Conservation (phyloP, 2,329 filamentous ascomycete genomes). For the Alternaria infectoria region DNA sequence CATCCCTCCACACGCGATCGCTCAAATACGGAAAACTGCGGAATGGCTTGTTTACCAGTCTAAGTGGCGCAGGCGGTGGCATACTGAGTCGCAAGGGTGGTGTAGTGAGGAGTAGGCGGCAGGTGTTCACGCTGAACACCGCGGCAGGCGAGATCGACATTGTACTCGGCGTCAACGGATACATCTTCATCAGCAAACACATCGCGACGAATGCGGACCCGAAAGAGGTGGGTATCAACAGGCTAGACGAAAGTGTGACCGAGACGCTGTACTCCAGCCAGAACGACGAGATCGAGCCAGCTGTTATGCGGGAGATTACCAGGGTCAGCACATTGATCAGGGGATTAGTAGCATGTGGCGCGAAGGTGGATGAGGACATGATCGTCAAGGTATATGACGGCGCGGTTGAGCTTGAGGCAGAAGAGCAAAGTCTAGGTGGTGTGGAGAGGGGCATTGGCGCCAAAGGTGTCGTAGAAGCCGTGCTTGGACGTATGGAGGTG, state of each 20-base stretch:
- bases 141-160: slow-evolving; percentile 76
- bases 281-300: slow-evolving; percentile 81
- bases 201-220: slow-evolving; percentile 64
- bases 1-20: slow-evolving; percentile 85
- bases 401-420: slow-evolving; percentile 74
- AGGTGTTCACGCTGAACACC: slow-evolving; percentile 78
- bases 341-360: slow-evolving; percentile 79
- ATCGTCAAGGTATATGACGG: slow-evolving; percentile 83
- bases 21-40: slow-evolving; percentile 94
- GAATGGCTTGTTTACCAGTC: slow-evolving; percentile 87
- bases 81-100: slow-evolving; percentile 62
- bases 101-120: slow-evolving; percentile 81
- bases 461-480: slow-evolving; percentile 40
- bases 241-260: slow-evolving; percentile 85
- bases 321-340: slow-evolving; percentile 81
- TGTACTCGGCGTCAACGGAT: slow-evolving; percentile 92
- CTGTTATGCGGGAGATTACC: slow-evolving; percentile 86
- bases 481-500: slow-evolving; percentile 36
- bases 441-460: slow-evolving; percentile 39
- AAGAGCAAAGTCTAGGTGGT: slow-evolving; percentile 63
- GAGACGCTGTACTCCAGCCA: slow-evolving; percentile 91
- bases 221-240: slow-evolving; percentile 71
- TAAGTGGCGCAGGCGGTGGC: slow-evolving; percentile 77
- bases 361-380: slow-evolving; percentile 88
- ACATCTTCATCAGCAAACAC: slow-evolving; percentile 93